These are phyloP conservation scores for Fusarium pseudonygamai DNA, from an alignment of 2,329 filamentous ascomycete species.

Conservation along the genomic window DNA sequence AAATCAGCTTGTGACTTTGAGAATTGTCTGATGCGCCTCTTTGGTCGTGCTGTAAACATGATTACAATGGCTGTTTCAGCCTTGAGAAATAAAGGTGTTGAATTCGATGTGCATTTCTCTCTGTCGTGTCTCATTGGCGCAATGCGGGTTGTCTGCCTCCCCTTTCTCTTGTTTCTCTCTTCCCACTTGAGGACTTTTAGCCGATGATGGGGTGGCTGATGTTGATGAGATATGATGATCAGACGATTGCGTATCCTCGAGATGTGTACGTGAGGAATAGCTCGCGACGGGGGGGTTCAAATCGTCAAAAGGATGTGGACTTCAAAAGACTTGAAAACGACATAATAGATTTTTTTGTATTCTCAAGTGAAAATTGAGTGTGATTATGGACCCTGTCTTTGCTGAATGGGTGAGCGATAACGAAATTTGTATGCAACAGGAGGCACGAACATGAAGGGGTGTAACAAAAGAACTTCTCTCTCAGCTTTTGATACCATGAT, in stretches of 20 bases:
- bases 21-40: not conserved
- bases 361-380: not conserved
- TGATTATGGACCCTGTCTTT: not conserved
- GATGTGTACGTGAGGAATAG: slow-evolving; percentile 11
- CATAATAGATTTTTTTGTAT: slow-evolving; percentile 41
- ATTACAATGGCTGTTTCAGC: slow-evolving; percentile 2
- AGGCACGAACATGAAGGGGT: not conserved
- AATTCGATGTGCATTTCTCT: not conserved
- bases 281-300: slow-evolving; percentile 12
- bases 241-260: not conserved
- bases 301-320: slow-evolving; percentile 26
- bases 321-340: slow-evolving; percentile 35
- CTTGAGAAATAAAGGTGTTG: slow-evolving; percentile 6
- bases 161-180: not conserved
- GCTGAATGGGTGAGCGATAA: not conserved
- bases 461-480: not conserved
- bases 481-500: not conserved
- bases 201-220: not conserved
- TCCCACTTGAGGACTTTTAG: not conserved
- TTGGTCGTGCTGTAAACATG: not conserved
- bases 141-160: not conserved
- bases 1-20: not conserved
- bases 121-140: not conserved
- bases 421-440: not conserved
- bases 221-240: slow-evolving; percentile 11